phyloP scores from a whole-genome alignment of 306 rosid genomes.

The Prunus mongolica region DNA sequence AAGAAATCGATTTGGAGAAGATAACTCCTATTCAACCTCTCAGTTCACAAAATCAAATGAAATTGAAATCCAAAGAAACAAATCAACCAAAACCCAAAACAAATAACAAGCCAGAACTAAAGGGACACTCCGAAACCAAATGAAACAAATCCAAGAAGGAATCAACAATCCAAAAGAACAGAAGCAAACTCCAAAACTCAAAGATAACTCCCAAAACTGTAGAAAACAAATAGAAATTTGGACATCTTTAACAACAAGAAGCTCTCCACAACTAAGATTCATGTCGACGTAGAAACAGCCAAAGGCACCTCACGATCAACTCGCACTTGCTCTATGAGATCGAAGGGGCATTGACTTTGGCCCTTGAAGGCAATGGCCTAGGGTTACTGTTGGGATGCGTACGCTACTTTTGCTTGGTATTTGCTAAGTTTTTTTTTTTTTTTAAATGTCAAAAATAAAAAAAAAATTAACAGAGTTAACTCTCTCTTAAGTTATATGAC shows the following conservation, averaged over 20 bases:
- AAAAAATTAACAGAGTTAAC: too few species aligned
- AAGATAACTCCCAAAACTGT: not conserved
- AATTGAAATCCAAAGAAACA: not conserved
- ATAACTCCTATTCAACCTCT: too few species aligned
- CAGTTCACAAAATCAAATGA: not conserved
- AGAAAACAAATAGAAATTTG: not conserved
- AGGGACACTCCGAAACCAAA: not conserved
- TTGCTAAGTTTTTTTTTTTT: too few species aligned
- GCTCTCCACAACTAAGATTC: conserved; percentile 99
- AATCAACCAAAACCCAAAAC: not conserved
- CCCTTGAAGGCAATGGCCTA: conserved; percentile 27
- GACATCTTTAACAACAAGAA: conserved; percentile 92
- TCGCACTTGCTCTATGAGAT: conserved; percentile 99
- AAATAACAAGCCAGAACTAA: not conserved
- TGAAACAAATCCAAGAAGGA: not conserved
- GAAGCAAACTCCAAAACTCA: not conserved
- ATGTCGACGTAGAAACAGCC: conserved; percentile 97
- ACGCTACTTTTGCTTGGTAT: too few species aligned
- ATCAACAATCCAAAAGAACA: not conserved
- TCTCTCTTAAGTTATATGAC: too few species aligned
- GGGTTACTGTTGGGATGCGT: too few species aligned
- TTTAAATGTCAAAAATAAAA: too few species aligned
- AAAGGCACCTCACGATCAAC: conserved; percentile 93
- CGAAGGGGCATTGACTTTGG: conserved; percentile 41
- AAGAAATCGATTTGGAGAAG: too few species aligned